Evolutionary conservation across 179 eudicot genomes (phyloP).

Genomic region (Sideroxylon spinosum): DNA sequence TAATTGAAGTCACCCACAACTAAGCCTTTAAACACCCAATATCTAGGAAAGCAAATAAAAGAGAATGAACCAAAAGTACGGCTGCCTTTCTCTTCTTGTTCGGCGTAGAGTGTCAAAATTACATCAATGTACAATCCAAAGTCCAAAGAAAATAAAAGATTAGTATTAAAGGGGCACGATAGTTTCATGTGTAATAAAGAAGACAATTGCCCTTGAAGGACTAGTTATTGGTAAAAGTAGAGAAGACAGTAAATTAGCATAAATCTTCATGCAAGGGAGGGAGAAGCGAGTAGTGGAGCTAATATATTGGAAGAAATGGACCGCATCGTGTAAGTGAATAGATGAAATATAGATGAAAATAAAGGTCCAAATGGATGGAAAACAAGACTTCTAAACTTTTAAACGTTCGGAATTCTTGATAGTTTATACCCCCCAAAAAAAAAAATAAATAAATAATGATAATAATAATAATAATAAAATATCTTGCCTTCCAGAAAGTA

Average conservation of each 20-base stretch:
- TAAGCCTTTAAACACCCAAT: background rate
- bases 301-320: background rate
- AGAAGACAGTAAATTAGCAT: background rate
- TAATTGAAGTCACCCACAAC: background rate
- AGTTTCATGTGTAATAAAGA: background rate
- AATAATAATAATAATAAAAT: background rate
- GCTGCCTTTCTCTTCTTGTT: background rate
- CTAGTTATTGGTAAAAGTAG: background rate
- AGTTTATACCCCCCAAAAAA: no score
- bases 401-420: background rate
- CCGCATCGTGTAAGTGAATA: background rate
- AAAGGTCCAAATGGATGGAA: background rate
- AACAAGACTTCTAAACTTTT: background rate
- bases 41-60: background rate
- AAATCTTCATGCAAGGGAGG: no score
- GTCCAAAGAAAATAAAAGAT: no score
- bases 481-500: conserved; percentile 87
- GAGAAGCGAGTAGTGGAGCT: background rate
- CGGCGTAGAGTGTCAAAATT: background rate
- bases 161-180: background rate
- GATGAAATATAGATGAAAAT: background rate
- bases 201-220: background rate
- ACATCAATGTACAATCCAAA: background rate
- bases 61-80: background rate
- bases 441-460: no score